phyloP scores from a whole-genome alignment of 2,329 filamentous ascomycete genomes.

The Colletotrichum neosansevieriae region DNA sequence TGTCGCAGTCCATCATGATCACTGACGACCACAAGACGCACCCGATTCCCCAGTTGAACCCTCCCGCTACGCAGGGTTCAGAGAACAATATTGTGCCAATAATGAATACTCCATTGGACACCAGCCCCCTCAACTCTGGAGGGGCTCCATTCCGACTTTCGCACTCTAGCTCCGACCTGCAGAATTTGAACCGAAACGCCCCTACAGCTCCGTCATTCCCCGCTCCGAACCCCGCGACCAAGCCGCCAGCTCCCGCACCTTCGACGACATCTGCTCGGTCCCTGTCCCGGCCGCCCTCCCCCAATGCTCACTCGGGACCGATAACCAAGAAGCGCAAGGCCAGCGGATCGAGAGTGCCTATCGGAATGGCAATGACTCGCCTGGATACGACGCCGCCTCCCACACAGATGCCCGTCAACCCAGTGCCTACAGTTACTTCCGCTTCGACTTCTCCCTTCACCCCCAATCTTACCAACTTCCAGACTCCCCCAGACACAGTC shows the following conservation, averaged over 20 bases:
- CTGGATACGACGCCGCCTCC: conserved; percentile 70
- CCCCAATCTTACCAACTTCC: conserved; percentile 59
- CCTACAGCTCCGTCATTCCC: conserved; percentile 47
- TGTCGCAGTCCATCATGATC: conserved; percentile 93
- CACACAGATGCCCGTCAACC: conserved; percentile 51
- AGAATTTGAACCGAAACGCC: conserved; percentile 67
- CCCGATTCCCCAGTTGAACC: conserved; percentile 51
- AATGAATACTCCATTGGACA: conserved; percentile 43
- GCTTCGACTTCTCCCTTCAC: conserved; percentile 66
- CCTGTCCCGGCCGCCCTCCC: conserved; percentile 80
- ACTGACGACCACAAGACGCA: conserved; percentile 98
- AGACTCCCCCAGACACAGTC: conserved; percentile 51
- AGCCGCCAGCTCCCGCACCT: conserved; percentile 30
- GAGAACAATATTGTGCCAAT: conserved; percentile 38
- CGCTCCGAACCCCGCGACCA: conserved; percentile 48
- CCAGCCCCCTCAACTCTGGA: conserved; percentile 49
- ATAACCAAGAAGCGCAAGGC: conserved; percentile 86
- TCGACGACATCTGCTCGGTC: conserved; percentile 26
- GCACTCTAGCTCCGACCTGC: conserved; percentile 73
- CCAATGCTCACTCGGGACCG: conserved; percentile 72
- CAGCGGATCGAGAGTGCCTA: conserved; percentile 78
- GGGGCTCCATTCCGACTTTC: conserved; percentile 65
- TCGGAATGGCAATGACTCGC: conserved; percentile 83
- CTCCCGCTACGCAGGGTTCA: conserved; percentile 35
- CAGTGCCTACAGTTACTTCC: conserved; percentile 56